Conservation (phyloP, 345 rosid genomes). For the Arabidopsis arenosa region DNA sequence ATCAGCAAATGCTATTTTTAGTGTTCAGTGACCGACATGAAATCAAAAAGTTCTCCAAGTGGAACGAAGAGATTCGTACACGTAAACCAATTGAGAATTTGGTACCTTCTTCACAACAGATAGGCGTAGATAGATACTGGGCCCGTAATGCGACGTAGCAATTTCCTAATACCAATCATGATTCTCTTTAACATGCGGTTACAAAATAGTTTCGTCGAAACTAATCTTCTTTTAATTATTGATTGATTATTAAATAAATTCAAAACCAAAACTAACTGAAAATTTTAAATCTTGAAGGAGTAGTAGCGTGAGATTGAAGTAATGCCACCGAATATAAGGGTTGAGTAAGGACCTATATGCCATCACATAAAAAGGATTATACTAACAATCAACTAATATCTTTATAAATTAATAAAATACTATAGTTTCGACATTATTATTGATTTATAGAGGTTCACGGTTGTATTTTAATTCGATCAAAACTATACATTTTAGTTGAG, state of each 20-base stretch:
- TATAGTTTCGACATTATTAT: too few relatives aligned
- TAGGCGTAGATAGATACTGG: conserved; percentile 16
- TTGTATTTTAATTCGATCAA: too few relatives aligned
- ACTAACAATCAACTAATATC: too few relatives aligned
- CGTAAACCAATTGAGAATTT: conserved; percentile 3
- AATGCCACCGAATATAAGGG: conserved; percentile 30
- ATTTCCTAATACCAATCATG: background rate
- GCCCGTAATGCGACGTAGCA: conserved; percentile 19
- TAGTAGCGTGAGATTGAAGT: conserved; percentile 33
- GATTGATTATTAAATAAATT: background rate
- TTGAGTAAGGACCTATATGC: background rate
- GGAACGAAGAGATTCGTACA: conserved; percentile 33
- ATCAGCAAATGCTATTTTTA: conserved; percentile 20
- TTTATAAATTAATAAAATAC: too few relatives aligned
- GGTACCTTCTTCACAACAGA: conserved; percentile 1
- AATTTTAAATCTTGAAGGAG: background rate
- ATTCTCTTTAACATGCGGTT: background rate
- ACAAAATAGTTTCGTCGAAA: background rate
- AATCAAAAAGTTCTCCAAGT: conserved; percentile 3
- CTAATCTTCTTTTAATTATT: conserved; percentile 7
- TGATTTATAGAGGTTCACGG: too few relatives aligned
- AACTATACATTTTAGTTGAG: too few relatives aligned
- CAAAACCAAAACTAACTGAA: background rate
- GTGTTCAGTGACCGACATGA: conserved; percentile 34
- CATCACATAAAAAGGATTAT: background rate